phyloP scores from a whole-genome alignment of 176 grass and related monocot species.

The Cocos nucifera region DNA sequence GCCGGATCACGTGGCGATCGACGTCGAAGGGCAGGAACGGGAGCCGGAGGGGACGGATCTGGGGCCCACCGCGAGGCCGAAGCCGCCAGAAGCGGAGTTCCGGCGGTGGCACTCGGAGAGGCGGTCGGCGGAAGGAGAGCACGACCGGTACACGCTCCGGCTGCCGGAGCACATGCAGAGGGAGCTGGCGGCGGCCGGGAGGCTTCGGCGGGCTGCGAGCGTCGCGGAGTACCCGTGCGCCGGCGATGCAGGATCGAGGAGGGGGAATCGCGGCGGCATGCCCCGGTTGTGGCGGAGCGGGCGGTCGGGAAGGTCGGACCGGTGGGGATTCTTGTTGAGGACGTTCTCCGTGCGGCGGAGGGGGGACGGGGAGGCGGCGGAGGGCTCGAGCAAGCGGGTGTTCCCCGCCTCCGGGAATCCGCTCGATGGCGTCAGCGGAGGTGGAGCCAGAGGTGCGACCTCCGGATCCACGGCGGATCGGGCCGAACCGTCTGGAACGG shows the following conservation, averaged over 20 bases:
- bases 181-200: conserved; percentile 48
- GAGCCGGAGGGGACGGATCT: too few species aligned
- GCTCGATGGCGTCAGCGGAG: not conserved
- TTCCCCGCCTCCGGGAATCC: conserved; percentile 17
- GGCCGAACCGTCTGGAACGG: not conserved
- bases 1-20: too few species aligned
- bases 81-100: conserved; percentile 1
- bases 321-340: conserved; percentile 32
- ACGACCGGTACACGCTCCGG: conserved; percentile 52
- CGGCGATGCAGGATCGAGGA: not conserved
- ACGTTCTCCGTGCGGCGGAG: conserved; percentile 42
- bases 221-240: conserved; percentile 37
- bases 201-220: conserved; percentile 45
- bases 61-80: too few species aligned
- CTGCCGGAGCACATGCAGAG: conserved; percentile 55
- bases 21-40: too few species aligned
- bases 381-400: conserved; percentile 28
- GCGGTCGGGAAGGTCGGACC: conserved; percentile 21
- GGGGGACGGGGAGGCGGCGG: conserved; percentile 16
- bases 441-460: not conserved
- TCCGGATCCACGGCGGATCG: conserved; percentile 5
- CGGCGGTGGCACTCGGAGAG: conserved; percentile 22
- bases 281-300: conserved; percentile 28
- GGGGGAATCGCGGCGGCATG: conserved; percentile 32
- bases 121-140: conserved; percentile 28